Base-by-base conservation (phyloP, 176 grass and related monocot species). In the Triticum monococcum region DNA sequence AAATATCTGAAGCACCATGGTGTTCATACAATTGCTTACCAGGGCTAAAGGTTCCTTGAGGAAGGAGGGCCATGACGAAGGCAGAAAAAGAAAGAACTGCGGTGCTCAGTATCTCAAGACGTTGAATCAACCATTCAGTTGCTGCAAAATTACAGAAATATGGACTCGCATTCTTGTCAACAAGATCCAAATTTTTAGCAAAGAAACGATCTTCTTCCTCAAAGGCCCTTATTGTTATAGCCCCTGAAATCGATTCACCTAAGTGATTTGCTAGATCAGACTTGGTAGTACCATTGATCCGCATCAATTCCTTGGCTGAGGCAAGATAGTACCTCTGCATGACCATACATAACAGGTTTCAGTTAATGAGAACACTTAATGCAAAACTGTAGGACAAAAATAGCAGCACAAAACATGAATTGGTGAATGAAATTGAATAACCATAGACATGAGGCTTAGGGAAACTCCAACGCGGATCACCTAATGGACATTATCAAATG, bases 241-340 rank as follows among this genome's bases (percentile, higher is more conserved):
- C 79, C 78, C 93, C 96, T 62, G 88, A 72, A 91, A 98, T 86
- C 13, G 97, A 98, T 85, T 98, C 96, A 12, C 90, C 87, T n/a
- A 98, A 77, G 87, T 98, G 96, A 85, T 96, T 98, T 52, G 88
- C 93, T 38, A 98, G 74, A 73, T 86, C 75, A 84, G 96, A 98
- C 86, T 94, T 96, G 57, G 96, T 96, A 77, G 93, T 98, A 62
- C 96, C 96, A 88, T 96, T 96, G 78, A 98, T 89, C 38, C 96
- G 48, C 48, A 52, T 52, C 48, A 52, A 52, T 52, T 98, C 93
- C 87, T 92, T 98, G 62, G 96, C 90, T 16, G 96, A 89, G 72
- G 91, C 82, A 62, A 98, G 87, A 84, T 96, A 98, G 85, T 96
- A 98, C 30, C 90, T 94, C 96, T 98, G 52, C 60, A 91, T 71